Percentiles rank a stretch among this genome's conserved stretches.
Evolutionary conservation across 306 rosid genomes (phyloP).

Genomic region (peach (Prunus persica)): DNA sequence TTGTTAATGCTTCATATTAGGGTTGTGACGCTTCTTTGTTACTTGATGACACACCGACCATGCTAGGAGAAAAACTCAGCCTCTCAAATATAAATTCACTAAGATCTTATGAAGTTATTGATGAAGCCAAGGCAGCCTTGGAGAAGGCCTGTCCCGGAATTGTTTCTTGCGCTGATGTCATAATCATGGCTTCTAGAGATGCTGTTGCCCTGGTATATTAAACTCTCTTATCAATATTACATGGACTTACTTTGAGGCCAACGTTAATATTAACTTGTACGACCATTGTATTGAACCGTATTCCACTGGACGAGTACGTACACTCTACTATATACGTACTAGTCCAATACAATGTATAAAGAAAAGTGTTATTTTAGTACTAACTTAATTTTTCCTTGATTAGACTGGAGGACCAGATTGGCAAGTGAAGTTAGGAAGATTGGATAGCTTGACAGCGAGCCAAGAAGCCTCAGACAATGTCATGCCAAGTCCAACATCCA

Average conservation of each 20-base stretch:
- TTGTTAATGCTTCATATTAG: constrained; percentile 21
- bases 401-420: constrained; percentile 94
- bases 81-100: constrained; percentile 81
- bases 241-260: neutral
- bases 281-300: too few species aligned
- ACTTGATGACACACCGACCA: constrained; percentile 76
- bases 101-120: constrained; percentile 77
- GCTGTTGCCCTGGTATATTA: constrained; percentile 63
- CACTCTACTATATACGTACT: too few species aligned
- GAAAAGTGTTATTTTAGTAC: neutral
- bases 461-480: constrained; percentile 66
- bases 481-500: constrained; percentile 94
- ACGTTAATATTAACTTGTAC: neutral
- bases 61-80: constrained; percentile 77
- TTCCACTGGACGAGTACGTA: too few species aligned
- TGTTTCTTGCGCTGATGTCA: constrained; percentile 88
- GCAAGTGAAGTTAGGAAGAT: constrained; percentile 78
- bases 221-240: neutral
- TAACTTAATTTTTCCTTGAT: constrained; percentile 2
- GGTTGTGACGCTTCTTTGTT: constrained; percentile 93
- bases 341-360: neutral
- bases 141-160: constrained; percentile 73
- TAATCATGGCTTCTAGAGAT: constrained; percentile 88
- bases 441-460: constrained; percentile 69
- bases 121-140: constrained; percentile 60